Conservation (phyloP, 495 filamentous ascomycete genomes). For the Umbilicaria muhlenbergii region DNA sequence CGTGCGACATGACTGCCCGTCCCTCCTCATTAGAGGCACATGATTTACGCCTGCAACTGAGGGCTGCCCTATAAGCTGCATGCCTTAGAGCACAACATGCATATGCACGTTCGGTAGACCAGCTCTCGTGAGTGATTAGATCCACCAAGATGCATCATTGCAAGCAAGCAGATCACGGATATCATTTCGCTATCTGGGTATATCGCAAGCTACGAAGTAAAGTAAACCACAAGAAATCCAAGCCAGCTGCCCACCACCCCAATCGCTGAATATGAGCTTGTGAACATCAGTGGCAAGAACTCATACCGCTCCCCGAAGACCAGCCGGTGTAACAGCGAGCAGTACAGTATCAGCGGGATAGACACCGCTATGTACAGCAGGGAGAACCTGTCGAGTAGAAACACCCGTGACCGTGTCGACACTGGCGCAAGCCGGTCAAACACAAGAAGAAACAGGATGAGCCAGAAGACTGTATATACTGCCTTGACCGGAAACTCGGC, state of each 20-base stretch:
- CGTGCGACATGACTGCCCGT: no score
- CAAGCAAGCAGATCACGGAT: no score
- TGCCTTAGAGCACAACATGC: no score
- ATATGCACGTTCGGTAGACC: no score
- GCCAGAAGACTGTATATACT: constrained; percentile 84
- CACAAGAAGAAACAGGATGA: constrained; percentile 66
- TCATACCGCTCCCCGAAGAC: constrained; percentile 73
- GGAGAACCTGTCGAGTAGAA: constrained; percentile 81
- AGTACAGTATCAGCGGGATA: constrained; percentile 81
- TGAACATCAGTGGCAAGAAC: constrained; percentile 94
- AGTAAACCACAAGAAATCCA: constrained; percentile 87
- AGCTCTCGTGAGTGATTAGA: no score
- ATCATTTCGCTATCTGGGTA: constrained; percentile 6
- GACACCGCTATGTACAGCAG: constrained; percentile 73
- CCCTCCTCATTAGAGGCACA: no score
- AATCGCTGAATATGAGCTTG: constrained; percentile 82
- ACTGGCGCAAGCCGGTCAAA: constrained; percentile 84
- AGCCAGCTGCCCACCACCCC: constrained; percentile 97
- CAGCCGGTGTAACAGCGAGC: constrained; percentile 65
- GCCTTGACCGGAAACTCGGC: constrained; percentile 89
- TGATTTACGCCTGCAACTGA: no score
- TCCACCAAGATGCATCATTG: no score
- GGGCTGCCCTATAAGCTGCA: no score
- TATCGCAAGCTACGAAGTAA: constrained; percentile 40
- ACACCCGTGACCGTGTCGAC: constrained; percentile 54